Conservation (phyloP, 495 filamentous ascomycete genomes). For the Penicillium diatomitis region DNA sequence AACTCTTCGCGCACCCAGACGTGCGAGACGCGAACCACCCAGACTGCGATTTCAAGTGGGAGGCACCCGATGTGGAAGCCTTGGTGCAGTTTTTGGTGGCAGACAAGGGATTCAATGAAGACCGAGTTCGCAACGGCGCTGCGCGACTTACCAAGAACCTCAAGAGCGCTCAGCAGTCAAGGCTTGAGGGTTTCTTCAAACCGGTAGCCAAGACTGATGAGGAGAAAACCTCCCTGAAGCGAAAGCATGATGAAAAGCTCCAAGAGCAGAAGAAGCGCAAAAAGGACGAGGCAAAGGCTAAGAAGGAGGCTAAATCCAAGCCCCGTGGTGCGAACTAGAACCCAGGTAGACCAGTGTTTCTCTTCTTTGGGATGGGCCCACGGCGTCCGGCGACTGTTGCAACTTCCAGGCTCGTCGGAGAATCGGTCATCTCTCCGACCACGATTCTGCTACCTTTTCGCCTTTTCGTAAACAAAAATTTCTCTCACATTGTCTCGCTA, state of each 20-base stretch:
- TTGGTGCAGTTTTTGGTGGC: constrained; percentile 78
- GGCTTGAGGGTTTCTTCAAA: constrained; percentile 98
- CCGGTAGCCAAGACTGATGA: constrained; percentile 78
- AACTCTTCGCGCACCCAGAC: constrained; percentile 83
- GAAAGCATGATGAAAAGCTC: constrained; percentile 85
- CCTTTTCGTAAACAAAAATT: neutral
- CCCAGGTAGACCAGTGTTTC: neutral
- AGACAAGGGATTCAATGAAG: constrained; percentile 96
- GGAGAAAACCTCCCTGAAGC: constrained; percentile 73
- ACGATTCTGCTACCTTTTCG: neutral
- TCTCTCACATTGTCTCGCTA: neutral
- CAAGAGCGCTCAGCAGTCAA: constrained; percentile 79
- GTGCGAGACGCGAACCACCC: constrained; percentile 77
- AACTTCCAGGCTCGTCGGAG: too few relatives aligned
- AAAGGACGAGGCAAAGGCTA: constrained; percentile 76
- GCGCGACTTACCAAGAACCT: constrained; percentile 74
- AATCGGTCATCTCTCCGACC: neutral
- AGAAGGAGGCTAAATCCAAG: constrained; percentile 84
- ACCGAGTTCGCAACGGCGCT: constrained; percentile 72
- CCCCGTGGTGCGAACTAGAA: constrained; percentile 57
- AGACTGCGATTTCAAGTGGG: constrained; percentile 96
- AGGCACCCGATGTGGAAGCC: constrained; percentile 80
- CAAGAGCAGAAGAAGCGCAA: constrained; percentile 88
- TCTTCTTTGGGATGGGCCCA: neutral
- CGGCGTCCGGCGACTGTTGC: neutral